Percentiles rank a stretch among this genome's conserved stretches.
phyloP scores from a whole-genome alignment of 2,329 filamentous ascomycete genomes.

The Triangularia setosa region DNA sequence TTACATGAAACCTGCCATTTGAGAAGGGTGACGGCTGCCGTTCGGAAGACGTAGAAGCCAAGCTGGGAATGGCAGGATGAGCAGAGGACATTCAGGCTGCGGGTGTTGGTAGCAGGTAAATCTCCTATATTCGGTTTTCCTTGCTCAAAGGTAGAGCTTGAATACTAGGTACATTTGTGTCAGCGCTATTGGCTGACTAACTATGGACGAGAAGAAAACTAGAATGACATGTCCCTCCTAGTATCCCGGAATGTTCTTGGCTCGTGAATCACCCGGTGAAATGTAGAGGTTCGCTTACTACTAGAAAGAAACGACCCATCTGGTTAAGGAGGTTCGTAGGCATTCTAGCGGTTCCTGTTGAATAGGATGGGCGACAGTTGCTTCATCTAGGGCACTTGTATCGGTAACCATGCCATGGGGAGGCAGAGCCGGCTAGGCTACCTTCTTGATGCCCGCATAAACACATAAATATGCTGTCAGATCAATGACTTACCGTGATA shows the following conservation, averaged over 20 bases:
- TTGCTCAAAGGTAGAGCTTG: conserved; percentile 30
- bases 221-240: conserved; percentile 39
- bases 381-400: conserved; percentile 64
- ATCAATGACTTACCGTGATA: conserved; percentile 36
- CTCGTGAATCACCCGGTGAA: conserved; percentile 49
- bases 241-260: conserved; percentile 45
- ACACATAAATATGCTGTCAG: conserved; percentile 9
- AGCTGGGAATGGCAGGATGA: conserved; percentile 42
- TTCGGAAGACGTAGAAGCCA: conserved; percentile 45
- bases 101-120: conserved; percentile 7
- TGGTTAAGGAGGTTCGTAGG: conserved; percentile 33
- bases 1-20: conserved; percentile 54
- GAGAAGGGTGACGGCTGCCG: conserved; percentile 47
- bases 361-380: conserved; percentile 29
- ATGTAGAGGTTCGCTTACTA: conserved; percentile 33
- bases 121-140: conserved; percentile 27
- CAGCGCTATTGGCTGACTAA: conserved; percentile 22
- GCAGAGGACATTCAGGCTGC: conserved; percentile 43
- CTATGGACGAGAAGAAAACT: background rate
- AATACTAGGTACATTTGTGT: conserved; percentile 35
- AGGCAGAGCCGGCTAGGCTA: conserved; percentile 48
- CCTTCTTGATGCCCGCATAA: conserved; percentile 56
- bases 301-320: conserved; percentile 18
- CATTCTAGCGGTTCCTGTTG: conserved; percentile 23
- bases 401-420: conserved; percentile 59